Evolutionary conservation across 371 early-diverging fungal genomes (phyloP).

Genomic region (Astathelohania contejeani): DNA sequence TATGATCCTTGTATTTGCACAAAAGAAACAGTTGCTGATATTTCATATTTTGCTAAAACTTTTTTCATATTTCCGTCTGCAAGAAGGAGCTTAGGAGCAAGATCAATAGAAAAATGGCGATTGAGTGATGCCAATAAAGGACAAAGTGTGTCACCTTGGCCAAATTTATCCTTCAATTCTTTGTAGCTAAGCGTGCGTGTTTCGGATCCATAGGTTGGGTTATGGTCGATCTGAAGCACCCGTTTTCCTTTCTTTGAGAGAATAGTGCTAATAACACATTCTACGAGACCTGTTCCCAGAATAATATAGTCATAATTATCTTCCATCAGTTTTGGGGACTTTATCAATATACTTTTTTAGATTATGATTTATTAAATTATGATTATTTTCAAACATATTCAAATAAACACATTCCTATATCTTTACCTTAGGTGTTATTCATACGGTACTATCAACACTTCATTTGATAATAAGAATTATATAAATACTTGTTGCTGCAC

Average conservation of each 20-base stretch:
- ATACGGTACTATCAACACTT: no score
- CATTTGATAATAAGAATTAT: no score
- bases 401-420: no score
- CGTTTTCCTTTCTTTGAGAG: conserved; percentile 89
- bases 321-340: no score
- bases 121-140: conserved; percentile 53
- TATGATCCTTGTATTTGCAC: conserved; percentile 79
- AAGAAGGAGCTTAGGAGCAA: conserved; percentile 98
- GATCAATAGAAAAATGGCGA: conserved; percentile 84
- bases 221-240: conserved; percentile 88
- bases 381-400: no score
- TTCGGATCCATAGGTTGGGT: conserved; percentile 92
- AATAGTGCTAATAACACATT: conserved; percentile 92
- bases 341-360: no score
- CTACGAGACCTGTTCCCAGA: conserved; percentile 87
- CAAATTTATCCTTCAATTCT: conserved; percentile 57
- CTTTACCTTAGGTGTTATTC: no score
- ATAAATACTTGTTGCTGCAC: no score
- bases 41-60: conserved; percentile 69
- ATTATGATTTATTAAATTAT: no score
- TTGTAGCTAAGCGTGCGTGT: conserved; percentile 67
- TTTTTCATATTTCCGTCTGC: conserved; percentile 70
- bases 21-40: conserved; percentile 89
- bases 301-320: conserved; percentile 11
- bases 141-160: conserved; percentile 33